Conservation (phyloP, 352 stramenopile genomes). For the Aphanomyces euteiches region DNA sequence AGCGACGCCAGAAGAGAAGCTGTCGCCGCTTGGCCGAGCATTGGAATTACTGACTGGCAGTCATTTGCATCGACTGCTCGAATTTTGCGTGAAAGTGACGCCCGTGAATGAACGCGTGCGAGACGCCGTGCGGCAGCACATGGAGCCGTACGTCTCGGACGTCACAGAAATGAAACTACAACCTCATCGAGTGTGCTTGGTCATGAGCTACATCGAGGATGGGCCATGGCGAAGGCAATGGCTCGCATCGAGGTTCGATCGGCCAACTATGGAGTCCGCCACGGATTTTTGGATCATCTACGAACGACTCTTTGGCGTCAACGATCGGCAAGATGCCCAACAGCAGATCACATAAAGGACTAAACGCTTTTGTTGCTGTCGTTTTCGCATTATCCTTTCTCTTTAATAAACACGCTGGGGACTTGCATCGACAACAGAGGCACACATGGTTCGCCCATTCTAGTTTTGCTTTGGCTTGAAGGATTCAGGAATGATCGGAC, state of each 20-base stretch:
- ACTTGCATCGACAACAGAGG: too few species aligned
- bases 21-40: constrained; percentile 34
- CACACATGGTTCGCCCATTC: background rate
- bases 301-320: constrained; percentile 42
- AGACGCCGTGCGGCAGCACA: constrained; percentile 41
- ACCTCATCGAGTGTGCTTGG: constrained; percentile 26
- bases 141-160: constrained; percentile 40
- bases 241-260: background rate
- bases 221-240: background rate
- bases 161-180: constrained; percentile 11
- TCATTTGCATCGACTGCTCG: constrained; percentile 53
- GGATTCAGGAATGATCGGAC: constrained; percentile 66
- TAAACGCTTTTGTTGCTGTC: background rate
- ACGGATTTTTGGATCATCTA: constrained; percentile 56
- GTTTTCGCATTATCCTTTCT: background rate
- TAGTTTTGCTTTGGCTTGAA: constrained; percentile 31
- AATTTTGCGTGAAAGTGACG: constrained; percentile 62
- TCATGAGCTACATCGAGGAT: constrained; percentile 9
- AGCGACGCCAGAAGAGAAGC: background rate
- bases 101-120: constrained; percentile 60
- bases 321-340: constrained; percentile 11
- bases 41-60: constrained; percentile 57
- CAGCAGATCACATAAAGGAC: background rate
- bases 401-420: too few species aligned
- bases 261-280: constrained; percentile 20